Base-by-base conservation (phyloP, 176 grass and related monocot genomes). In the Oryza officinalis region DNA sequence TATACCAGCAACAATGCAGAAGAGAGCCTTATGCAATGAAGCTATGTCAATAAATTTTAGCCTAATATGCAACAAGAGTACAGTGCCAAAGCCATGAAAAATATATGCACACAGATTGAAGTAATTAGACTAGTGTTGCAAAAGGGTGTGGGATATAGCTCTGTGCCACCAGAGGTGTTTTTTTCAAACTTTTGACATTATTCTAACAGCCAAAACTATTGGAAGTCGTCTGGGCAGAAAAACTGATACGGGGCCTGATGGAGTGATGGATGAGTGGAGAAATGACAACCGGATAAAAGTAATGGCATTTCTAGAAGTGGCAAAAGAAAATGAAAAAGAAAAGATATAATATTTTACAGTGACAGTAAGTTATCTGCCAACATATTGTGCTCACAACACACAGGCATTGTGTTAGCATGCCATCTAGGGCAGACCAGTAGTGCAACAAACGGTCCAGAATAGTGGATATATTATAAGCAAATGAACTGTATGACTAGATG, bases 391-490 rank as follows among this genome's bases (percentile, higher is more conserved):
- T 23, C 64, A 82, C 67, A 72, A 72, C 43, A 60, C 43, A 65
- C 41, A 67, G 10, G 14, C 57, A 23, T 27, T 10, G 13, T 79
- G 22, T 57, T 57, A n/a, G 28, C 38, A 40, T 10, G 67, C 8
- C 63, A 75, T 76, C 43, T 75, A 26, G 25, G 60, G 26, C 50
- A 69, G 80, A n/a, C 65, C 73, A 87, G 35, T 70, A 26, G 32
- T 40, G 27, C 43, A 20, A 47, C 71, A 73, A 47, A 37, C 22
- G 75, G 75, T 76, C 69, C 38, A 70, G 69, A 28, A 71, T 72
- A 80, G 27, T 57, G 30, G 44, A 75, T 71, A 49, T 17, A 61
- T 78, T 40, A 44, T 69, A 83, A 82, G 37, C 61, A 82, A 75
- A 45, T 49, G 80, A 74, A 84, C 47, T 64, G 74, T 25, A 69